Evolutionary conservation across 495 filamentous ascomycete genomes (phyloP).

Genomic region (Pseudevernia furfuracea): DNA sequence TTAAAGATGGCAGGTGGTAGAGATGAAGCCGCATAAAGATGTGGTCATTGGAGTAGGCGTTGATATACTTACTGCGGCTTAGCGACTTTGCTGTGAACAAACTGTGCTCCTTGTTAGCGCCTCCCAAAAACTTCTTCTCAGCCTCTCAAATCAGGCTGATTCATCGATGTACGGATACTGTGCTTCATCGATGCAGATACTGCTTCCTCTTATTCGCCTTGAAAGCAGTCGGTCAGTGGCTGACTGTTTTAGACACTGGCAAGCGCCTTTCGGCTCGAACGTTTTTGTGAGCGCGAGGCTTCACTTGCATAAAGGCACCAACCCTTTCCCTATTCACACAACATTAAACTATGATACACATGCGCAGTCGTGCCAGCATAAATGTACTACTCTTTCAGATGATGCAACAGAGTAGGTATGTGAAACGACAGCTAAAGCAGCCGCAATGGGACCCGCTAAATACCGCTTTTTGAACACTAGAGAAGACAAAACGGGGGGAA

Average conservation of each 20-base stretch:
- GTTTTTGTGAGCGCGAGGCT: background rate
- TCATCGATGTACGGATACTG: background rate
- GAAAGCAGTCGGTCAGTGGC: background rate
- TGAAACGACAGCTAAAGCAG: background rate
- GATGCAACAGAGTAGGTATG: slow-evolving; percentile 8
- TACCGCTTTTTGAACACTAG: background rate
- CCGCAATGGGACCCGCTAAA: background rate
- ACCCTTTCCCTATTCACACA: background rate
- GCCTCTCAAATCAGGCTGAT: background rate
- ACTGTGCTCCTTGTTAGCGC: background rate
- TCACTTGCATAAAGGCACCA: background rate
- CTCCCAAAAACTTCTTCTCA: background rate
- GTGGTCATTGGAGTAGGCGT: background rate
- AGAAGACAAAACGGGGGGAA: background rate
- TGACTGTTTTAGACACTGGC: background rate
- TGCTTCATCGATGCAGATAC: background rate
- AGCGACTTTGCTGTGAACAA: slow-evolving; percentile 1
- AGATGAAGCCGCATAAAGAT: background rate
- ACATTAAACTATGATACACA: slow-evolving; percentile 16
- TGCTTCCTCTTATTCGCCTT: background rate
- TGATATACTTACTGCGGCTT: background rate
- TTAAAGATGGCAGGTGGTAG: background rate
- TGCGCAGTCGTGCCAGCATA: background rate
- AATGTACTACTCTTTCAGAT: slow-evolving; percentile 4
- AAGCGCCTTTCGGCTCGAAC: background rate